Evolutionary conservation across 345 rosid species (phyloP).

Genomic region (Eutrema heterophyllum): DNA sequence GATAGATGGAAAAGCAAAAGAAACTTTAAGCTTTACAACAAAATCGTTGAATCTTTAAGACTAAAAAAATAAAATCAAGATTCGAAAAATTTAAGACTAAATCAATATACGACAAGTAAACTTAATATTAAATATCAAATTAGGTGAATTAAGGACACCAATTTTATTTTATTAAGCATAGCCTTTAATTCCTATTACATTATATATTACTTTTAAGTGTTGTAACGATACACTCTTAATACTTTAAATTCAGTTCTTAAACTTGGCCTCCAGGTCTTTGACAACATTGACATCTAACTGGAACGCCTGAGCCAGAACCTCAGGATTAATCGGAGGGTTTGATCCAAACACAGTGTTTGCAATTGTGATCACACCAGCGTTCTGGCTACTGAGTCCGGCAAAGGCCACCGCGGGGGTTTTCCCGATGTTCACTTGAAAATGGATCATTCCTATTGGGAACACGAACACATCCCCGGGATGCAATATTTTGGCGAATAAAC

Average conservation of each 20-base stretch:
- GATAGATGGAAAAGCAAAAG: too few species aligned
- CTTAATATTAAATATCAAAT: too few species aligned
- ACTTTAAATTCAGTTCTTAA: constrained; percentile 15
- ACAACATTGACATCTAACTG: constrained; percentile 31
- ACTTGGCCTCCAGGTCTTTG: constrained; percentile 34
- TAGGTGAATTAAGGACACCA: too few species aligned
- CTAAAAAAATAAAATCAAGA: too few species aligned
- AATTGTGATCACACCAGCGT: constrained; percentile 22
- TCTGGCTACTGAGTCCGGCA: constrained; percentile 29
- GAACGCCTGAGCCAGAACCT: constrained; percentile 36
- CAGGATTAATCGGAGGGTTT: constrained; percentile 32
- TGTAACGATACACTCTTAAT: background rate
- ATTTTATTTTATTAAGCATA: too few species aligned
- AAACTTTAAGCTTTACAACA: too few species aligned
- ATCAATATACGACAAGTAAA: too few species aligned
- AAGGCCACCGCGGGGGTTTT: constrained; percentile 23
- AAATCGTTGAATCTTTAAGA: too few species aligned
- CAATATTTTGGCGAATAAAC: constrained; percentile 27
- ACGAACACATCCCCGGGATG: constrained; percentile 27
- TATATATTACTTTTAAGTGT: background rate
- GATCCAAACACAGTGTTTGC: constrained; percentile 34
- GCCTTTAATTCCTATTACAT: too few species aligned
- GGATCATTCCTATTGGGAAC: constrained; percentile 34
- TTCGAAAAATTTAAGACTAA: too few species aligned
- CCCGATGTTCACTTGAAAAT: constrained; percentile 22